Percentiles rank a stretch among this genome's conserved stretches.
Evolutionary conservation across 2,329 filamentous ascomycete species (phyloP).

Genomic region (Trichoderma semiorbis): DNA sequence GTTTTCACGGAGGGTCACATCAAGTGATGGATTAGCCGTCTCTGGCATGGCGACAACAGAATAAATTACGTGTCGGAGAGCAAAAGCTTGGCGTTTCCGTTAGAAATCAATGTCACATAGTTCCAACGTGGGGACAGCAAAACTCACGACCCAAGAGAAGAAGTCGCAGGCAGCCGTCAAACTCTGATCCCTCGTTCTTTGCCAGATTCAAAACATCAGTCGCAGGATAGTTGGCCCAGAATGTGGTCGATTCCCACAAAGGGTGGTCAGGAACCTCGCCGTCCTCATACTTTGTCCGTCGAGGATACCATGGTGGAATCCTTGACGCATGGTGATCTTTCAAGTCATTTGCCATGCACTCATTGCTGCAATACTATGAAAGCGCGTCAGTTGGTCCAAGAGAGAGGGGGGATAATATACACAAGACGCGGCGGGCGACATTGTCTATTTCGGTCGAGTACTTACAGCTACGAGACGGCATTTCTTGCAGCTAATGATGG

Average conservation of each 20-base stretch:
- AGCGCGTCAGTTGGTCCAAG: background rate
- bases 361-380: slow-evolving; percentile 24
- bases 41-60: slow-evolving; percentile 23
- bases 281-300: no score
- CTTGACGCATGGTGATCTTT: slow-evolving; percentile 17
- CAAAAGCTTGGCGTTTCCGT: slow-evolving; percentile 17
- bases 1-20: slow-evolving; percentile 18
- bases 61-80: slow-evolving; percentile 28
- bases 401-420: no score
- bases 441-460: background rate
- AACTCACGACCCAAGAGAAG: slow-evolving; percentile 25
- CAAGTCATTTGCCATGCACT: slow-evolving; percentile 22
- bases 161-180: slow-evolving; percentile 22
- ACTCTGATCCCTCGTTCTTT: slow-evolving; percentile 27
- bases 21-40: slow-evolving; percentile 20
- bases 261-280: background rate
- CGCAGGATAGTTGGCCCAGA: slow-evolving; percentile 25
- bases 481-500: slow-evolving; percentile 20
- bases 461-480: slow-evolving; percentile 25
- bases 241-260: background rate
- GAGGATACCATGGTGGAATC: background rate
- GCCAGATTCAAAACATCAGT: slow-evolving; percentile 28
- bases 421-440: background rate
- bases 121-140: background rate
- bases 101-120: background rate